Evolutionary conservation across 345 rosid genomes (phyloP).

Genomic region (Sonneratia caseolaris): DNA sequence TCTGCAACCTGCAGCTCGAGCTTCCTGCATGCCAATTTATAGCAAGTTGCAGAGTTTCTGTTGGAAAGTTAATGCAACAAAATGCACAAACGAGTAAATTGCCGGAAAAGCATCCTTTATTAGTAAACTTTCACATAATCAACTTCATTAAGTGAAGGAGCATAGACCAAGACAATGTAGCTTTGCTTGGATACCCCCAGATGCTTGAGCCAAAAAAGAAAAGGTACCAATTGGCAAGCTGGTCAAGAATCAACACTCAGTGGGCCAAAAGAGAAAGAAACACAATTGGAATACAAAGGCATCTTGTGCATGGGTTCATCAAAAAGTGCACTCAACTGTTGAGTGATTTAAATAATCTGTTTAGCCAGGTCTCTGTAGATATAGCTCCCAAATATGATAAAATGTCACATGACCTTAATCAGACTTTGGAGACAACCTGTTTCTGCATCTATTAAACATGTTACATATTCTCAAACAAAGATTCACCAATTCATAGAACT

Average conservation of each 20-base stretch:
- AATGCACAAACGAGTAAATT: too few relatives aligned
- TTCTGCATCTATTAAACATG: background rate
- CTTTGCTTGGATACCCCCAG: background rate
- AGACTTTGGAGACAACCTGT: background rate
- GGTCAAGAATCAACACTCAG: background rate
- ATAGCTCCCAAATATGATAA: background rate
- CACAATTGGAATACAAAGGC: background rate
- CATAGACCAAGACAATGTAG: background rate
- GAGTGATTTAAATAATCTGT: background rate
- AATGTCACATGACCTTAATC: background rate
- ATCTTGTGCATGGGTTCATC: background rate
- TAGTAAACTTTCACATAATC: background rate
- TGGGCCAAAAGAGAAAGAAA: background rate
- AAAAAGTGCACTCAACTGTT: background rate
- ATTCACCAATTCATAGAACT: background rate
- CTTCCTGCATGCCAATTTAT: conserved; percentile 43
- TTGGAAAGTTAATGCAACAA: background rate
- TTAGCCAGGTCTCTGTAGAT: background rate
- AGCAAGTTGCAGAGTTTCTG: too few relatives aligned
- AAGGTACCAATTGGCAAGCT: background rate
- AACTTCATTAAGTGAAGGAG: background rate
- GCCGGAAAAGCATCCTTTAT: background rate
- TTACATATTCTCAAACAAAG: background rate
- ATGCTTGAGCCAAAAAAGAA: background rate
- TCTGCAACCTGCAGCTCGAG: conserved; percentile 67